Conservation (phyloP, 2,329 filamentous ascomycete species). For the Allantophomopsis lycopodina region DNA sequence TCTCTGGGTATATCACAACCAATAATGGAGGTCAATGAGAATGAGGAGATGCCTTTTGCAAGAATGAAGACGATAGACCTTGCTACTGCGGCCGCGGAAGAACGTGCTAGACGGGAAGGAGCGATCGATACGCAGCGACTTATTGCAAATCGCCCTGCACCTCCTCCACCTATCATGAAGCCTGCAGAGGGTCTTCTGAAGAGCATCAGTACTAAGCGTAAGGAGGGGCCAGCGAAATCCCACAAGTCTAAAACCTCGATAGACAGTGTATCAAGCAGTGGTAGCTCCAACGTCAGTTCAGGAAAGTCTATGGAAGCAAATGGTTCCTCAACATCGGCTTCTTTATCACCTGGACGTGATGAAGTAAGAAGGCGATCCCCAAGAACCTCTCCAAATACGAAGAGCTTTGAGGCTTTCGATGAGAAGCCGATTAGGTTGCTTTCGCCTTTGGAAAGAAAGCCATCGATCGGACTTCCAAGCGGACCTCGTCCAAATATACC, state of each 20-base stretch:
- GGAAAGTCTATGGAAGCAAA: constrained; percentile 4
- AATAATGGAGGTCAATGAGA: constrained; percentile 6
- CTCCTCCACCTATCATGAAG: constrained; percentile 8
- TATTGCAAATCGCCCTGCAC: constrained; percentile 9
- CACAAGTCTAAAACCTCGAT: not conserved
- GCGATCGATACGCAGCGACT: constrained; percentile 10
- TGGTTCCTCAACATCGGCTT: constrained; percentile 16
- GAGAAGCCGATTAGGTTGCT: constrained; percentile 4
- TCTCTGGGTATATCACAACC: constrained; percentile 17
- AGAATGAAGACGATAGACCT: constrained; percentile 18
- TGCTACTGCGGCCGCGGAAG: constrained; percentile 14
- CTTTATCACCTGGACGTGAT: constrained; percentile 16
- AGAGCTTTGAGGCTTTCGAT: constrained; percentile 8
- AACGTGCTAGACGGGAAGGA: constrained; percentile 14
- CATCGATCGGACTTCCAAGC: constrained; percentile 12
- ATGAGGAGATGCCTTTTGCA: constrained; percentile 9
- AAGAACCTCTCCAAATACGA: constrained; percentile 4
- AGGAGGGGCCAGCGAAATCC: constrained; percentile 5
- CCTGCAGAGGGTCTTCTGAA: constrained; percentile 8
- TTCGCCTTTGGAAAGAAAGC: constrained; percentile 9
- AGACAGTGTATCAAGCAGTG: constrained; percentile 4
- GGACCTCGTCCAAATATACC: constrained; percentile 12
- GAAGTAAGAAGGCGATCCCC: constrained; percentile 16
- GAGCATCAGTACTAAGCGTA: constrained; percentile 11
- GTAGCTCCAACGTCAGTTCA: constrained; percentile 1